Base-by-base conservation (phyloP, 2,329 filamentous ascomycete species). In the Achaetomium macrosporum region DNA sequence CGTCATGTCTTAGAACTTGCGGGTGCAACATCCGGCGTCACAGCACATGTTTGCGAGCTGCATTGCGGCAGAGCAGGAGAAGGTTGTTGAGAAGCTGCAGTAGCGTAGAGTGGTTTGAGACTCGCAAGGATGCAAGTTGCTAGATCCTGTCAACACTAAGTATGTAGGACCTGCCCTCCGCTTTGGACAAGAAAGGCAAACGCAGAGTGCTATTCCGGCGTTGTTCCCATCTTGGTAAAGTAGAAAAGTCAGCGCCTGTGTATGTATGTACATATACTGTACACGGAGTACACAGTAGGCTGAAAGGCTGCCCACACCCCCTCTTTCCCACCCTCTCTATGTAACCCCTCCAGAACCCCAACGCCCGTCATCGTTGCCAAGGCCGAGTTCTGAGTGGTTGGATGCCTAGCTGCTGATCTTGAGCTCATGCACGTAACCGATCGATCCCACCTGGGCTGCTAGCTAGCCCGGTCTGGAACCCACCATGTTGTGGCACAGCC, bases 341-440 rank as follows among this genome's bases (percentile, higher is more conserved):
- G 7, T 37, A 13, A 37, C 2, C 35, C 7, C 35, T 37, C 13
- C 35, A n/a, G 8, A 37, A 16, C 19, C n/a, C 35, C 35, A 42
- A 56, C 37, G 25, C 15, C 37, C 33, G 17, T 53, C 43, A 53
- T 45, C 35, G 30, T 40, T 49, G 49, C 50, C 39, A 50, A 56
- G 35, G 19, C 40, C 29, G 46, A 20, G 10, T 31, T 51, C 41
- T 58, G 53, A 59, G 30, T 62, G 59, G 62, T 42, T 56, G 29
- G 55, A 41, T 16, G 45, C 29, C 42, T 42, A 52, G 47, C 42
- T 62, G 57, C 59, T 66, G 65, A 66, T 62, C 58, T 61, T 41
- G 57, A 60, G 44, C 47, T 57, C 61, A 63, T 65, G 63, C 62
- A 61, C 53, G 51, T 60, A 56, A 53, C 61, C 61, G 61, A 61